These are phyloP conservation scores for Cichorium intybus DNA, from an alignment of 140 eudicot species.

Conservation along the genomic window DNA sequence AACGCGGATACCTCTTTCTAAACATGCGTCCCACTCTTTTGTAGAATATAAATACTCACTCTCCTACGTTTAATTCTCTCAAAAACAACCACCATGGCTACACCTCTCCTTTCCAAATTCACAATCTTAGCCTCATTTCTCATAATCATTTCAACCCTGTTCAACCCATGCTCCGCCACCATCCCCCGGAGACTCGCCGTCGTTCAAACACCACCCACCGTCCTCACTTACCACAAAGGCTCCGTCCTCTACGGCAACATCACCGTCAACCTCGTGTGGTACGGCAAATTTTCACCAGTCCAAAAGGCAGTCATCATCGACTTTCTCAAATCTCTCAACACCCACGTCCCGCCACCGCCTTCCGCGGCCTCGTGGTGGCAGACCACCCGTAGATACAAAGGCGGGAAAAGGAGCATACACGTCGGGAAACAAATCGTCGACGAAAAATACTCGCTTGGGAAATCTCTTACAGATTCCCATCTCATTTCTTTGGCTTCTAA, in stretches of 20 bases:
- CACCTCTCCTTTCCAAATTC: neutral
- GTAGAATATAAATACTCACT: conserved; percentile 16
- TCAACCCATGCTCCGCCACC: conserved; percentile 29
- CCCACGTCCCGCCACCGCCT: conserved; percentile 25
- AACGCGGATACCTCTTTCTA: conserved; percentile 17
- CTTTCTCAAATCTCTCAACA: conserved; percentile 46
- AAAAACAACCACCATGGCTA: conserved; percentile 9
- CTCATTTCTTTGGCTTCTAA: conserved; percentile 47
- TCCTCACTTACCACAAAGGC: conserved; percentile 61
- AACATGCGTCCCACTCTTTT: conserved; percentile 30
- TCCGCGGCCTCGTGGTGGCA: conserved; percentile 81
- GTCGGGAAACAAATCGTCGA: conserved; percentile 53
- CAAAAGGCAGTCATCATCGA: conserved; percentile 50
- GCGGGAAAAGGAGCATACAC: conserved; percentile 31
- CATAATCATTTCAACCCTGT: conserved; percentile 16
- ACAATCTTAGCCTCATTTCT: conserved; percentile 18
- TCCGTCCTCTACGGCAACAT: conserved; percentile 53
- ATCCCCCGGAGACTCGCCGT: conserved; percentile 44
- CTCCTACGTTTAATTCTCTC: neutral
- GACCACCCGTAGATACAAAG: conserved; percentile 44
- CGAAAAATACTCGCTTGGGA: conserved; percentile 51
- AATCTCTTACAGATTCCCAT: conserved; percentile 46
- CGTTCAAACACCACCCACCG: conserved; percentile 38
- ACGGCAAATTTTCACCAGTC: conserved; percentile 48
- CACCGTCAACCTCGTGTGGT: conserved; percentile 66